Percentiles rank a stretch among this genome's conserved stretches.
These are phyloP conservation scores for Triangularia setosa DNA, from an alignment of 2,329 filamentous ascomycete species.

Conservation along the genomic window DNA sequence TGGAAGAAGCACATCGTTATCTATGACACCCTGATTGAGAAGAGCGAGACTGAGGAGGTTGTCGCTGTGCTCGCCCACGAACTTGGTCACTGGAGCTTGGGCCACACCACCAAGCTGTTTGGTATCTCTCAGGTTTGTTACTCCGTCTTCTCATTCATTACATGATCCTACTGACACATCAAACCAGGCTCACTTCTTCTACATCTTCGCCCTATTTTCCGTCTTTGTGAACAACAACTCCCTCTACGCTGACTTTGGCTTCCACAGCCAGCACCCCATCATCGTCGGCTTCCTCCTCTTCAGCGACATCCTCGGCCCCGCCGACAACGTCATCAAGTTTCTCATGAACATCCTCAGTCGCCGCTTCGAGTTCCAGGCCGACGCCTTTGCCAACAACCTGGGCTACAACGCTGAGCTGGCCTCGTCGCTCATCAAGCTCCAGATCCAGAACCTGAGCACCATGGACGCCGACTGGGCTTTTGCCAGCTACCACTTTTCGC, in stretches of 20 bases:
- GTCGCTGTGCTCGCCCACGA: conserved; percentile 94
- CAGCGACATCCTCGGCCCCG: conserved; percentile 90
- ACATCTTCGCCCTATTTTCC: conserved; percentile 93
- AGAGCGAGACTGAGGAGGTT: conserved; percentile 87
- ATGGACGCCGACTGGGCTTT: conserved; percentile 99
- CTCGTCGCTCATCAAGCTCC: conserved; percentile 87
- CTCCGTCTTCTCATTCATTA: not conserved
- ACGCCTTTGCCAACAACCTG: conserved; percentile 79
- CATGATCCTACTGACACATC: not conserved
- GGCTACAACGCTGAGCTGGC: conserved; percentile 83
- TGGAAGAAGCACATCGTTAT: conserved; percentile 99
- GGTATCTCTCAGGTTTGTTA: conserved; percentile 71
- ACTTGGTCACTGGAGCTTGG: conserved; percentile 93
- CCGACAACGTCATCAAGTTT: conserved; percentile 92
- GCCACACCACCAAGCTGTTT: conserved; percentile 89
- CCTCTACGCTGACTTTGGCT: conserved; percentile 88
- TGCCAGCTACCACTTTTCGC: conserved; percentile 97
- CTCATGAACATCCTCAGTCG: conserved; percentile 94
- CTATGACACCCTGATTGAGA: conserved; percentile 95
- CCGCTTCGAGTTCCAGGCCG: conserved; percentile 93
- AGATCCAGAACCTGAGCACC: conserved; percentile 95
- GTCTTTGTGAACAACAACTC: conserved; percentile 95
- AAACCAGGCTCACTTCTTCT: conserved; percentile 80
- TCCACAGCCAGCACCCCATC: conserved; percentile 76
- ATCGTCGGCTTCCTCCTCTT: conserved; percentile 97